phyloP scores from a whole-genome alignment of 2,329 filamentous ascomycete species.

The Hypoxylon sp. region DNA sequence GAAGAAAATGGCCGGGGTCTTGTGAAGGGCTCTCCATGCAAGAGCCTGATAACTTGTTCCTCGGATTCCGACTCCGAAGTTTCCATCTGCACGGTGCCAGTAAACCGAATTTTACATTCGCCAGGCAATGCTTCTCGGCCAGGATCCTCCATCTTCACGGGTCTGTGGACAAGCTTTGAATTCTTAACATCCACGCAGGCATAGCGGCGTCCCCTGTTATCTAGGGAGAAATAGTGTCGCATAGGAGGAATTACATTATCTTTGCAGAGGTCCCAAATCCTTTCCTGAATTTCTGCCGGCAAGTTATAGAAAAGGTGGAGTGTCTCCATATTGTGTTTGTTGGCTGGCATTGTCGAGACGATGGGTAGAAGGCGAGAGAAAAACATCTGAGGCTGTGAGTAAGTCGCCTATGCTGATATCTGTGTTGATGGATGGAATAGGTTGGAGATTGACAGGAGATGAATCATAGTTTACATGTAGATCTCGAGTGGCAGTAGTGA shows the following conservation, averaged over 20 bases:
- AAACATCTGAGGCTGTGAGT: no score
- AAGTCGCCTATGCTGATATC: no score
- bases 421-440: no score
- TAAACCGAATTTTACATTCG: conserved; percentile 10
- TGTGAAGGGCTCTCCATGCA: no score
- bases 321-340: neutral
- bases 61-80: neutral
- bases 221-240: conserved; percentile 13
- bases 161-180: neutral
- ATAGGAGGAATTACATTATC: neutral
- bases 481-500: no score
- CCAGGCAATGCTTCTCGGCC: neutral
- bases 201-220: neutral
- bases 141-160: neutral
- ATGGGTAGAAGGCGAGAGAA: no score
- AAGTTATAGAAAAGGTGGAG: conserved; percentile 16
- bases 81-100: neutral
- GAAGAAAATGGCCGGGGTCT: neutral
- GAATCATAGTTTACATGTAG: no score
- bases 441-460: no score
- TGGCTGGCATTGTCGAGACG: no score
- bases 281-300: conserved; percentile 14
- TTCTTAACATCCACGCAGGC: neutral
- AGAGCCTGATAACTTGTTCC: neutral
- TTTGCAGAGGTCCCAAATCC: conserved; percentile 14